phyloP scores from a whole-genome alignment of 768 basidiomycete genomes.

The Lactarius tabidus region DNA sequence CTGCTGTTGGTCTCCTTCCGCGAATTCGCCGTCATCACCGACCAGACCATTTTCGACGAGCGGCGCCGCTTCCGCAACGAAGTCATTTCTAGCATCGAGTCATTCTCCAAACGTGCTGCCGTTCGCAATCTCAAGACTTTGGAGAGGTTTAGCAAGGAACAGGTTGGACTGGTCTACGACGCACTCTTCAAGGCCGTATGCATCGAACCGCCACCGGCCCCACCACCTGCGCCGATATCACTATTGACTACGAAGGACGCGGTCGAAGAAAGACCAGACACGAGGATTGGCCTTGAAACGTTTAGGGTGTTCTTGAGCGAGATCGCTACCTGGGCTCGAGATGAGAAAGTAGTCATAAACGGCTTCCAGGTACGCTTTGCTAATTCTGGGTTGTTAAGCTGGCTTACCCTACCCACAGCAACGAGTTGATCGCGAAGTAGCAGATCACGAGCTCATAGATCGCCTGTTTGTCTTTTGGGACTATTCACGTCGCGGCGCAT shows the following conservation, averaged over 20 bases:
- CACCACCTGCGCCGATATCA: conserved; percentile 44
- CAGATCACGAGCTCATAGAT: conserved; percentile 95
- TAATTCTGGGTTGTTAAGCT: neutral
- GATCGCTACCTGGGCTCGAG: conserved; percentile 91
- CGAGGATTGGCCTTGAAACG: conserved; percentile 77
- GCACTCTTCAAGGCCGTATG: conserved; percentile 84
- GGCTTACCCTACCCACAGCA: conserved; percentile 43
- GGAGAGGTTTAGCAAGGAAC: conserved; percentile 81
- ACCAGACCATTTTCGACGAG: conserved; percentile 87
- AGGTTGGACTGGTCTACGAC: conserved; percentile 88
- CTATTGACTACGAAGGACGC: conserved; percentile 55
- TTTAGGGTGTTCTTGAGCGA: conserved; percentile 90
- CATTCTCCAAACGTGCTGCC: conserved; percentile 88
- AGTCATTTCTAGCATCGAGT: conserved; percentile 89
- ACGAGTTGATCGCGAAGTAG: conserved; percentile 84
- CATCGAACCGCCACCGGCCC: conserved; percentile 57
- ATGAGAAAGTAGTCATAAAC: conserved; percentile 89
- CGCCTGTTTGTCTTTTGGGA: conserved; percentile 96
- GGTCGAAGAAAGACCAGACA: conserved; percentile 77
- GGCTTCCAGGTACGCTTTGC: conserved; percentile 67
- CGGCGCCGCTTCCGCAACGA: conserved; percentile 82
- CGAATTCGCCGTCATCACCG: conserved; percentile 94
- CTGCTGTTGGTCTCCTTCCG: conserved; percentile 94
- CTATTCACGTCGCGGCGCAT: conserved; percentile 66
- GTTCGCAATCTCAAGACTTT: conserved; percentile 80